These are phyloP conservation scores for Viridothelium virens DNA, from an alignment of 495 filamentous ascomycete species.

Conservation along the genomic window DNA sequence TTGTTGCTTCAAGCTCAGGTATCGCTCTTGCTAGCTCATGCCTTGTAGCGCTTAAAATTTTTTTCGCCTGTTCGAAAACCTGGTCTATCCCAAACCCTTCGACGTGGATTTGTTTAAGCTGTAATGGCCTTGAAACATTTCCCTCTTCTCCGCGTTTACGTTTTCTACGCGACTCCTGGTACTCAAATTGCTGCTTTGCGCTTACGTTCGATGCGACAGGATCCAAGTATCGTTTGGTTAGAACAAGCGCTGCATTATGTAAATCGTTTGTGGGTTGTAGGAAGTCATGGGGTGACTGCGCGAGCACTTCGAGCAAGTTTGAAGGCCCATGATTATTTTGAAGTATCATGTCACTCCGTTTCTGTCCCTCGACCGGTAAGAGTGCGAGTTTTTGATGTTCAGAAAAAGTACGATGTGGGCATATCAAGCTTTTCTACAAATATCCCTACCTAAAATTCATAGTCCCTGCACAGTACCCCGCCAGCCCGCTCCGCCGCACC, in stretches of 20 bases:
- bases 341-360: not conserved
- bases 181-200: constrained; percentile 40
- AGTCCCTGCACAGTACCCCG: too few species aligned
- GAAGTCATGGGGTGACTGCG: constrained; percentile 49
- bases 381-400: too few species aligned
- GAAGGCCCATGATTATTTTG: constrained; percentile 10
- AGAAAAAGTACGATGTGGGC: too few species aligned
- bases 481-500: too few species aligned
- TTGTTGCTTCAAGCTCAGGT: constrained; percentile 11
- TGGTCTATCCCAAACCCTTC: constrained; percentile 84
- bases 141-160: constrained; percentile 44
- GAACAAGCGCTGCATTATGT: constrained; percentile 54
- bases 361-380: too few species aligned
- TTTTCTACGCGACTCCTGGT: constrained; percentile 29
- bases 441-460: too few species aligned
- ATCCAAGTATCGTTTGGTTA: constrained; percentile 71
- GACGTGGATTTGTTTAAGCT: constrained; percentile 68
- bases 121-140: constrained; percentile 44
- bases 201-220: constrained; percentile 62
- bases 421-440: too few species aligned
- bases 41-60: constrained; percentile 58
- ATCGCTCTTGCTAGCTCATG: constrained; percentile 43
- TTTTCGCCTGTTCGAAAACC: constrained; percentile 87
- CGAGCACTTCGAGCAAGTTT: constrained; percentile 42
- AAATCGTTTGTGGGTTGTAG: constrained; percentile 58